Base-by-base conservation (phyloP, 306 rosid species). In the Ammopiptanthus mongolicus region DNA sequence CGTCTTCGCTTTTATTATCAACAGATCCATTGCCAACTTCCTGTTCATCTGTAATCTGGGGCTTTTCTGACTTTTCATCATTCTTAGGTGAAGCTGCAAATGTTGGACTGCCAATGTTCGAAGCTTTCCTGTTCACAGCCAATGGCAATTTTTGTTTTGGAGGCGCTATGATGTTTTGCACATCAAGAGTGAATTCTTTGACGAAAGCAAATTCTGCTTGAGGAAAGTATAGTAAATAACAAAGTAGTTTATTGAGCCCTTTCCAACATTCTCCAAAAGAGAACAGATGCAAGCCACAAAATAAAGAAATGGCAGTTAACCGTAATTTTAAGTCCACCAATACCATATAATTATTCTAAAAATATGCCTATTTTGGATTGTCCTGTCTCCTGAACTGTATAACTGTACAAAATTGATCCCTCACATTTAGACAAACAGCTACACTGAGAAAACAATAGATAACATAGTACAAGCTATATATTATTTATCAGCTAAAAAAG, bases 161-260 rank as follows among this genome's bases (percentile, higher is more conserved):
- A 62, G 96, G 94, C 0, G 88, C 98, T 29, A 85, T 44, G 76
- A 76, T 78, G 84, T 96, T 96, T 78, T 88, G 84, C 79, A 92
- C 96, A 66, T 91, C 92, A 63, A 92, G 90, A 57, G 97, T 92
- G 81, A 92, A 91, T 85, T 96, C 98, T 86, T 90, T 88, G 74
- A 90, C 97, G 9, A 89, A 82, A 70, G 92, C 71, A 76, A 89
- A 96, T 74, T 93, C 99, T 96, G 94, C 84, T 70, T 61, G 71
- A 52, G 46, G 63, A 71, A 67, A 36, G 60, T 66, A 71, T 31
- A 39, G 68, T 71, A 65, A 82, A 62, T 62, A 56, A 81, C 66
- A 70, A 69, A 68, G 44, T 78, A 31, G 17, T 62, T 44, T 47
- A 23, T 58, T 37, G 71, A 66, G 61, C 46, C 50, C 13, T 52